These are phyloP conservation scores for Harrya chromipes DNA, from an alignment of 768 basidiomycete genomes.

Conservation along the genomic window DNA sequence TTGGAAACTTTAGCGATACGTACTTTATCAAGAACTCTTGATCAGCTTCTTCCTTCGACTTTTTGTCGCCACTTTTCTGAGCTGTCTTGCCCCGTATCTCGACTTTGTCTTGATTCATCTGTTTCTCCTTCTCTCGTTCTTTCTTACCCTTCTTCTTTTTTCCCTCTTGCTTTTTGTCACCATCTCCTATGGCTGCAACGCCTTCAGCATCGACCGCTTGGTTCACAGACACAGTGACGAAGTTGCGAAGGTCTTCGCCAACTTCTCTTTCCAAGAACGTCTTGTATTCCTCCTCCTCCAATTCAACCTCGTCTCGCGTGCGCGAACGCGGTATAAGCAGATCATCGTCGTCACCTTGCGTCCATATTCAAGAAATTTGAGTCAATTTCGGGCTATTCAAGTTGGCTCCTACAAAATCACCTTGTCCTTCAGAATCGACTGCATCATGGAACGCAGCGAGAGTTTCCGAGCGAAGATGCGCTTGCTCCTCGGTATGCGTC, in stretches of 20 bases:
- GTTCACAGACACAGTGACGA: slow-evolving; percentile 54
- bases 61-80: slow-evolving; percentile 13
- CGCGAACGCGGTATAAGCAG: slow-evolving; percentile 73
- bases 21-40: slow-evolving; percentile 91
- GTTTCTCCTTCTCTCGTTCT: slow-evolving; percentile 31
- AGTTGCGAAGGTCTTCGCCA: slow-evolving; percentile 64
- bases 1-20: slow-evolving; percentile 25
- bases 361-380: neutral
- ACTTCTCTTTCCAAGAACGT: slow-evolving; percentile 79
- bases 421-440: slow-evolving; percentile 14
- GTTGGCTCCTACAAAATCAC: slow-evolving; percentile 2
- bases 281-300: slow-evolving; percentile 84
- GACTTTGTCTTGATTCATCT: slow-evolving; percentile 22
- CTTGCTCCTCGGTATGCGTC: slow-evolving; percentile 80
- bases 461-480: slow-evolving; percentile 71
- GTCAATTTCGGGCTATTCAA: neutral
- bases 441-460: slow-evolving; percentile 75
- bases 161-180: slow-evolving; percentile 27
- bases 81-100: slow-evolving; percentile 22
- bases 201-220: slow-evolving; percentile 18
- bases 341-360: slow-evolving; percentile 54
- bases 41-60: slow-evolving; percentile 60
- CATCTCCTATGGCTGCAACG: slow-evolving; percentile 26
- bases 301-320: slow-evolving; percentile 70
- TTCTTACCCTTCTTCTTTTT: slow-evolving; percentile 36